Evolutionary conservation across 2,329 filamentous ascomycete genomes (phyloP).

Genomic region (Exserohilum turcica): DNA sequence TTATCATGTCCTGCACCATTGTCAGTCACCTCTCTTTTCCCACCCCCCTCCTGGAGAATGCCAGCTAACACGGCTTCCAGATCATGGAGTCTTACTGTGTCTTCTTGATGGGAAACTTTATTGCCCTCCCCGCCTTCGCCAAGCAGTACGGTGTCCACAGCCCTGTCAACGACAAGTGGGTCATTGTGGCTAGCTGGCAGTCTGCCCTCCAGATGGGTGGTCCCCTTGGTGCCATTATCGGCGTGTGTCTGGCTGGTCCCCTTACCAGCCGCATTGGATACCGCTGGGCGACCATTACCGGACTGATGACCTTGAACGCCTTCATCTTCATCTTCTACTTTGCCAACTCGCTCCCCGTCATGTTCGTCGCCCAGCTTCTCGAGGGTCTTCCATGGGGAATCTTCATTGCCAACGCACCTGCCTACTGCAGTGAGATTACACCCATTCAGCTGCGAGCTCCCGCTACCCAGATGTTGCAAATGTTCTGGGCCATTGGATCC

Average conservation of each 20-base stretch:
- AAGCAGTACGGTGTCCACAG: constrained; percentile 54
- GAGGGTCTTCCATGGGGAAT: constrained; percentile 70
- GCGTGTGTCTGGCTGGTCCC: constrained; percentile 65
- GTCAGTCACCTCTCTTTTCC: constrained; percentile 40
- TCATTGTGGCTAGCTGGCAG: constrained; percentile 63
- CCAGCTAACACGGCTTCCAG: constrained; percentile 45
- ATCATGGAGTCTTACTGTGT: constrained; percentile 70
- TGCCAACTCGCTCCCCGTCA: constrained; percentile 53
- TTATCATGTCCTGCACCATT: constrained; percentile 62
- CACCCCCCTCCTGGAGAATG: constrained; percentile 13
- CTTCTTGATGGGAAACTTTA: constrained; percentile 65
- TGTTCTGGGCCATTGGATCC: constrained; percentile 67
- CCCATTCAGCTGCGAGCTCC: constrained; percentile 63
- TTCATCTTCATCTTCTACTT: constrained; percentile 67
- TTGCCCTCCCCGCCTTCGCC: constrained; percentile 58
- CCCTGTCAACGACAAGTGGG: constrained; percentile 21
- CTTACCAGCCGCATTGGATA: constrained; percentile 64
- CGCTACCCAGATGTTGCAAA: constrained; percentile 67
- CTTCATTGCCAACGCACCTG: constrained; percentile 68
- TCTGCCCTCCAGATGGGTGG: constrained; percentile 62
- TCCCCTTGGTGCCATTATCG: constrained; percentile 64
- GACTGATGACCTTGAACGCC: constrained; percentile 62
- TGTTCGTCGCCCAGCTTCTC: constrained; percentile 62
- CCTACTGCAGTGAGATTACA: constrained; percentile 67
- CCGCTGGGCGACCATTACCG: constrained; percentile 62